Evolutionary conservation across 202 grass and related monocot genomes (phyloP).

Genomic region (Eragrostis tef): DNA sequence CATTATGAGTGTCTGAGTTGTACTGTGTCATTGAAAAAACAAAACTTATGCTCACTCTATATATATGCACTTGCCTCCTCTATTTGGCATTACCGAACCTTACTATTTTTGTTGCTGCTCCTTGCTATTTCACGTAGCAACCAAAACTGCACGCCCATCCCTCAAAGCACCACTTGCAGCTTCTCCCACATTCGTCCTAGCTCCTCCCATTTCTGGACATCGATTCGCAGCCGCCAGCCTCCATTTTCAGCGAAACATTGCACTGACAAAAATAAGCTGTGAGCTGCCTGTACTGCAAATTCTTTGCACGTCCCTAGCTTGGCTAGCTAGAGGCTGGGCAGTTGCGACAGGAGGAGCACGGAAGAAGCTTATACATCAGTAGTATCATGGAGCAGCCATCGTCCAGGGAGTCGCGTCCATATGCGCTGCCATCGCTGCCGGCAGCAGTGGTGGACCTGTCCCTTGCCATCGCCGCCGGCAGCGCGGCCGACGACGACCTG

Average conservation of each 20-base stretch:
- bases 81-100: no score
- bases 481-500: background rate
- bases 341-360: no score
- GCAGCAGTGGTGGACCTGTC: constrained; percentile 36
- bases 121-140: background rate
- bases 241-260: background rate
- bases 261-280: no score
- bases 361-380: no score
- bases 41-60: no score
- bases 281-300: no score
- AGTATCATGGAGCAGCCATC: constrained; percentile 36
- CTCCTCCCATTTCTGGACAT: background rate
- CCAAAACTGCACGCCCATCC: background rate
- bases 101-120: background rate
- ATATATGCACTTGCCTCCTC: no score
- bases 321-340: background rate
- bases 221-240: background rate
- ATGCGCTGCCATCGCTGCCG: no score
- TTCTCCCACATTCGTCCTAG: background rate
- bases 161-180: background rate
- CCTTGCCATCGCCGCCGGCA: constrained; percentile 10
- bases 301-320: no score
- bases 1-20: no score
- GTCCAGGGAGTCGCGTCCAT: no score
- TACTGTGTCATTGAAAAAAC: no score